Evolutionary conservation across 345 rosid species (phyloP), one percentile per base, ranked within the genome.

Genomic region (Theobroma cacao): DNA sequence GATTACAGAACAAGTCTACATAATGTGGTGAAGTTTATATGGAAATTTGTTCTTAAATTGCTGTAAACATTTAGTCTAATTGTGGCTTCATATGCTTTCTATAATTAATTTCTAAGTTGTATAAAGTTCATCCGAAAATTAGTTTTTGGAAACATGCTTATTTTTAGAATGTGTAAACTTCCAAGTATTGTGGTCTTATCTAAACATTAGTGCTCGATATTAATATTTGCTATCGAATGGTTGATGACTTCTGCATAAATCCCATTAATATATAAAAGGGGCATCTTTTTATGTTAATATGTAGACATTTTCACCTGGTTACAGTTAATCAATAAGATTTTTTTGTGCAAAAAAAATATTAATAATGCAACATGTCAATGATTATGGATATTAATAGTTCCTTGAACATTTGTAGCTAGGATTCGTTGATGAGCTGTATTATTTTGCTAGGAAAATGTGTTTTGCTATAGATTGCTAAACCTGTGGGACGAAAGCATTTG

Each of bases 391-490:
- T 41, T 61, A 30, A 5, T 69, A 31, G 22, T 61, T 67, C 47
- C 62, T 41, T 41, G 20, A 4, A 26, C 62, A 17, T 9, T 33
- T 50, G 60, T 52, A 34, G 4, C 22, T 43, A 12, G 36, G 36
- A 7, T 24, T 24, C n/a, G 2, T 43, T 26, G 13, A 12, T 41
- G 36, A 12, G 12, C n/a, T 68, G n/a, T 30, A 50, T 48, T 52
- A 48, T 0, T 45, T n/a, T 72, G 10, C 75, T 53, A 33, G 75
- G 61, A 72, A 71, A 33, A 13, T 43, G n/a, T 47, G 11, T 48
- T 71, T 41, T 68, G 36, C 72, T 24, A 43, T 26, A 68, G 72
- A 26, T 68, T 68, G 72, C 53, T n/a, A 64, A 66, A 41, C 50
- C 31, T 41, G 41, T 12, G 4, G 33, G 52, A 31, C 50, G 0